These are phyloP conservation scores for Aspergillus bridgeri DNA, from an alignment of 495 filamentous ascomycete species.

Conservation along the genomic window DNA sequence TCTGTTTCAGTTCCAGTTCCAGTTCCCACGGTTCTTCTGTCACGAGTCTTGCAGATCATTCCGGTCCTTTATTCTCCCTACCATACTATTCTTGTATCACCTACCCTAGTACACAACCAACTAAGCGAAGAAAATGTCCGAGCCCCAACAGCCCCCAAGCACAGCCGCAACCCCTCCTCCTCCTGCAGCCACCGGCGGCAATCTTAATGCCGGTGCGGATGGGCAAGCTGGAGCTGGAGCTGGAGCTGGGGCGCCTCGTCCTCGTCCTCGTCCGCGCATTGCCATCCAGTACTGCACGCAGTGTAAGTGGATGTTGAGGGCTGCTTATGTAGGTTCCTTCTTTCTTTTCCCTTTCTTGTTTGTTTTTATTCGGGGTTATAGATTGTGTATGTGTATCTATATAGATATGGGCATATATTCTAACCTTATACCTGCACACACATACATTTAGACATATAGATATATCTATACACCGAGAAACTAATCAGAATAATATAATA, in stretches of 20 bases:
- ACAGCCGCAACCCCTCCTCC: neutral
- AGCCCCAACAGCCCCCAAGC: conserved; percentile 2
- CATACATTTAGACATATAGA: neutral
- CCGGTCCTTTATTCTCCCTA: too few relatives aligned
- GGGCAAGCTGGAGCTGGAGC: neutral
- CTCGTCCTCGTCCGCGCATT: conserved; percentile 55
- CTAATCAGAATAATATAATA: conserved; percentile 26
- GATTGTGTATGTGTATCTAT: neutral
- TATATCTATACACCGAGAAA: neutral
- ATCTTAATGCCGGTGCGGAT: too few relatives aligned
- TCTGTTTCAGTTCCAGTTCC: neutral
- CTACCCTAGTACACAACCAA: neutral
- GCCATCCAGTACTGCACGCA: conserved; percentile 79
- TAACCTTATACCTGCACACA: neutral
- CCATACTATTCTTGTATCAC: too few relatives aligned
- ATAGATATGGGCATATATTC: neutral
- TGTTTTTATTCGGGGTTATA: too few relatives aligned
- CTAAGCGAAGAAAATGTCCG: neutral
- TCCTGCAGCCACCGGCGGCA: neutral
- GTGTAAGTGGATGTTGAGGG: conserved; percentile 89
- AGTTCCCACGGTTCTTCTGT: conserved; percentile 11
- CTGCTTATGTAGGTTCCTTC: conserved; percentile 64
- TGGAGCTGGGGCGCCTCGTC: conserved; percentile 15
- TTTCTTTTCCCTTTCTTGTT: conserved; percentile 7
- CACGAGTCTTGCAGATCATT: neutral